Conservation (phyloP, 208 protist genomes). For the Endotrypanum monterogeii region DNA sequence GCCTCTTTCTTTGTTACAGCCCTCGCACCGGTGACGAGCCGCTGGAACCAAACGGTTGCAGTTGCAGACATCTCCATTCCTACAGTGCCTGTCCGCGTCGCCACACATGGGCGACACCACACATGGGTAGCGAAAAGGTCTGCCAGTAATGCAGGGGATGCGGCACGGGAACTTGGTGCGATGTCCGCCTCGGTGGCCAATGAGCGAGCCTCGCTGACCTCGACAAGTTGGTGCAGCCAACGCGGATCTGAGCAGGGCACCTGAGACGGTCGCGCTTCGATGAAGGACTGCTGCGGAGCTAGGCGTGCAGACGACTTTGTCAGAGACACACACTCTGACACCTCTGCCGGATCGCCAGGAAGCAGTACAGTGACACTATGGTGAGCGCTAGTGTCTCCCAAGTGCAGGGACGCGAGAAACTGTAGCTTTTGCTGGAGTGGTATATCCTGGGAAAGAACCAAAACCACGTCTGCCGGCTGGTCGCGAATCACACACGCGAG, state of each 20-base stretch:
- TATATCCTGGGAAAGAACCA: slow-evolving; percentile 9
- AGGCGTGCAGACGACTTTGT: slow-evolving; percentile 22
- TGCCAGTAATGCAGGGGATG: background rate
- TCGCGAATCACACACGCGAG: slow-evolving; percentile 27
- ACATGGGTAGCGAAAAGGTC: slow-evolving; percentile 13
- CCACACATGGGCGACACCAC: slow-evolving; percentile 28
- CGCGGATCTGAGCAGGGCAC: background rate
- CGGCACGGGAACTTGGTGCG: background rate
- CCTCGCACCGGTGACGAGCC: background rate
- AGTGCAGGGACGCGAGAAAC: slow-evolving; percentile 33
- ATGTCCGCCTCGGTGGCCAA: background rate
- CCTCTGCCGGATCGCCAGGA: slow-evolving; percentile 12
- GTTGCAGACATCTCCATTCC: slow-evolving; percentile 7
- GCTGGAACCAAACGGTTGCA: background rate
- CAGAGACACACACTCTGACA: slow-evolving; percentile 29
- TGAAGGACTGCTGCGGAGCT: background rate
- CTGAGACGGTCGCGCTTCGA: background rate
- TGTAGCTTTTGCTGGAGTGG: slow-evolving; percentile 18
- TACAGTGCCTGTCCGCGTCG: slow-evolving; percentile 16
- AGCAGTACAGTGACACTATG: slow-evolving; percentile 31
- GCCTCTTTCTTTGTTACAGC: background rate
- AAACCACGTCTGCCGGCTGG: slow-evolving; percentile 31
- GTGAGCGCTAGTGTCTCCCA: slow-evolving; percentile 21
- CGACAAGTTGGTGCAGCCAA: slow-evolving; percentile 27
- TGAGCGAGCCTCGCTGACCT: slow-evolving; percentile 18